Percentiles rank a stretch among this genome's conserved stretches.
These are phyloP conservation scores for Candida khao-thaluensis DNA, from an alignment of 805 yeast genomes.

Conservation along the genomic window DNA sequence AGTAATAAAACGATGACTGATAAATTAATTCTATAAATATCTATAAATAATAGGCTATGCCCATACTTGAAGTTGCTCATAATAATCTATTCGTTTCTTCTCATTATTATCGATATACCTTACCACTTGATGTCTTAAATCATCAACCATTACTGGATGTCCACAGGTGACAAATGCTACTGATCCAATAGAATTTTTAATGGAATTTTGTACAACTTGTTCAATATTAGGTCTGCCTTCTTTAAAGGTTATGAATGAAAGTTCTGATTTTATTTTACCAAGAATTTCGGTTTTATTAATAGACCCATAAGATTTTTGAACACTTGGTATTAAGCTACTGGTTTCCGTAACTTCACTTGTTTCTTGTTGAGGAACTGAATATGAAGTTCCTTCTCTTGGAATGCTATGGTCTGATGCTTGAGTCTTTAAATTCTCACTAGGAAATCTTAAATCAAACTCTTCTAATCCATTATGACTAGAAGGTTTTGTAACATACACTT, in stretches of 20 bases:
- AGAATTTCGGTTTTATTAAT: conserved; percentile 8
- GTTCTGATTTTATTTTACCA: conserved; percentile 17
- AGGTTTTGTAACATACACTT: conserved; percentile 31
- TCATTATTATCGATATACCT: conserved; percentile 29
- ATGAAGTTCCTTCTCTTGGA: too few species aligned
- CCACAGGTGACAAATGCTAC: conserved; percentile 62
- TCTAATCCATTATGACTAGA: conserved; percentile 30
- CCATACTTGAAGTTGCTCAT: conserved; percentile 78
- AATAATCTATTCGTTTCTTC: conserved; percentile 60
- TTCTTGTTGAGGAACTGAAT: too few species aligned
- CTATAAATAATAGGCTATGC: conserved; percentile 19
- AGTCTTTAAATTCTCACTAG: conserved; percentile 2
- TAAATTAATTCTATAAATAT: too few species aligned
- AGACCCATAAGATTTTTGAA: background rate
- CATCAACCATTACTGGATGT: conserved; percentile 58
- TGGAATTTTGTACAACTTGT: conserved; percentile 33
- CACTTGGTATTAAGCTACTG: background rate
- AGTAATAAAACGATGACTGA: too few species aligned
- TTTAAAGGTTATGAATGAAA: conserved; percentile 37
- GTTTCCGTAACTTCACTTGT: background rate
- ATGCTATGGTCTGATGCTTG: too few species aligned
- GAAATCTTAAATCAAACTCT: conserved; percentile 15
- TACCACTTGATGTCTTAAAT: conserved; percentile 49
- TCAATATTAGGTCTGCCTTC: conserved; percentile 51
- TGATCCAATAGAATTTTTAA: conserved; percentile 40